Evolutionary conservation across 2,329 filamentous ascomycete genomes (phyloP), one percentile per base, ranked within the genome.

Genomic region (Colletotrichum tamarilloi): DNA sequence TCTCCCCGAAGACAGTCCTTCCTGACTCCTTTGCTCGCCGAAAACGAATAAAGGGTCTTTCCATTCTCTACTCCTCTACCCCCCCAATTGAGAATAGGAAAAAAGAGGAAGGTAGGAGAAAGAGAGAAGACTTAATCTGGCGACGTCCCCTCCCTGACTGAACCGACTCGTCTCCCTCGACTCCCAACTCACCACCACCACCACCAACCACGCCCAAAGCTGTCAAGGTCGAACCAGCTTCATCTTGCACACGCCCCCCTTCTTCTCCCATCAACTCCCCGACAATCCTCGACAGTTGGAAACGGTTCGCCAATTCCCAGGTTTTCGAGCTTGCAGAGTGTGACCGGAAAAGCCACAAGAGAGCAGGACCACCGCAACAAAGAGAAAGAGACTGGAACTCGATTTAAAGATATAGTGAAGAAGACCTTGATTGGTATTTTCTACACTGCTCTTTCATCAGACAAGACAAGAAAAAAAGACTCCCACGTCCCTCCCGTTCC

Each of bases 1-100:
- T 87, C 84, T 86, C 84, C 83, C n/a, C 62, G 84, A 81, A 84
- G 82, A 82, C 82, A 81, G 81, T 83, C 85, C 83, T 85, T 88
- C 86, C 85, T 83, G 82, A 82, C 82, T 79, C 78, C 79, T 79
- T 78, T 76, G 59, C 66, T 73, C 70, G 77, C 77, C 67, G 30
- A 79, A 77, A 78, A 69, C 75, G 73, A 67, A 56, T 49, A 75
- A 69, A 75, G 73, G 69, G 68, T 72, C 70, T 70, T 75, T 73
- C 62, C 65, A 67, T 76, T 77, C 76, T 76, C 70, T 62, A 60
- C 58, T 35, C 53, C 56, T 55, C 55, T 46, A 24, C 14, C 42
- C 71, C 60, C 35, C 62, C 49, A 46, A 28, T 38, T 69, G 75
- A 75, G 74, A 67, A 73, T 58, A 76, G 73, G 75, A 73, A 75